These are phyloP conservation scores for Thielaviopsis cerberus DNA, from an alignment of 2,329 filamentous ascomycete species.

Conservation along the genomic window DNA sequence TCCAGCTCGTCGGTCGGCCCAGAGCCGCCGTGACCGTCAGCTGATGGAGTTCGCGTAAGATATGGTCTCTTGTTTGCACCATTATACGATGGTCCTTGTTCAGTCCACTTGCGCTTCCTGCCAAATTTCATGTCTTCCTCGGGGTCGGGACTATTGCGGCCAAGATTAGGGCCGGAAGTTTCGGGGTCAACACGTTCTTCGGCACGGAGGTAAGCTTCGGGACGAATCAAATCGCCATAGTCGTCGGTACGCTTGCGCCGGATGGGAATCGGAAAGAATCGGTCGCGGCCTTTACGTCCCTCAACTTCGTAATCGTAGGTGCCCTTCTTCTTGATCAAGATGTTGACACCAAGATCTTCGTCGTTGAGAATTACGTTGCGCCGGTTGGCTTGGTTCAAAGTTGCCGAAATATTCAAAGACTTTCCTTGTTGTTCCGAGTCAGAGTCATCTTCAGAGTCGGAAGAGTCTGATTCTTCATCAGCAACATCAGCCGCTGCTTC, in stretches of 20 bases:
- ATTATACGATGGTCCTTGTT: conserved; percentile 15
- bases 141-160: conserved; percentile 25
- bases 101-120: conserved; percentile 89
- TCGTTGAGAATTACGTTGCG: conserved; percentile 77
- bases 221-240: conserved; percentile 82
- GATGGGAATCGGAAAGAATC: conserved; percentile 75
- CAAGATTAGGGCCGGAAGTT: conserved; percentile 1
- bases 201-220: conserved; percentile 81
- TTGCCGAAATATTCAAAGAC: conserved; percentile 72
- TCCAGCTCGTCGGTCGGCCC: conserved; percentile 38
- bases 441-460: conserved; percentile 71
- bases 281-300: conserved; percentile 78
- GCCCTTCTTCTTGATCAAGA: conserved; percentile 71
- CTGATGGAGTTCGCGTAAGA: conserved; percentile 20
- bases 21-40: conserved; percentile 24
- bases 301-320: conserved; percentile 88
- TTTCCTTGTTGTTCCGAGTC: conserved; percentile 83
- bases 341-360: conserved; percentile 78
- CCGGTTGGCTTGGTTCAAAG: conserved; percentile 63
- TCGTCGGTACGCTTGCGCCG: conserved; percentile 68
- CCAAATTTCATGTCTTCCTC: conserved; percentile 49
- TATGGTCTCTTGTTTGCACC: conserved; percentile 43
- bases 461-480: conserved; percentile 72
- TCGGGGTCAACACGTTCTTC: conserved; percentile 72
- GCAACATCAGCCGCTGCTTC: conserved; percentile 55